These are phyloP conservation scores for Fusarium sp. DNA, from an alignment of 2,329 filamentous ascomycete species.

Conservation along the genomic window DNA sequence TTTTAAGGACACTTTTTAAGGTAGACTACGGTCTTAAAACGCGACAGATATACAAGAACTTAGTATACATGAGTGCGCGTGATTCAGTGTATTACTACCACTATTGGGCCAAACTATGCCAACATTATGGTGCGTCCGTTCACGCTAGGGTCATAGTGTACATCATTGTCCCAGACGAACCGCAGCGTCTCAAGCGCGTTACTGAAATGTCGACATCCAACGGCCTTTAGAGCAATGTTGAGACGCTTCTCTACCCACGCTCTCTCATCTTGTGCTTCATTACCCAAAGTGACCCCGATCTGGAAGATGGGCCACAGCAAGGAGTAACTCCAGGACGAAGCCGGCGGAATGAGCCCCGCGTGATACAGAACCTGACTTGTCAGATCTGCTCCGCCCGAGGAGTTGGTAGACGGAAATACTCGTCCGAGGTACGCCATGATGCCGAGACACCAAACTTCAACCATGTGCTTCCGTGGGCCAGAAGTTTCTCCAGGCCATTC, in stretches of 20 bases:
- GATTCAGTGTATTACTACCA: not conserved
- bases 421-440: not conserved
- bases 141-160: not conserved
- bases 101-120: not conserved
- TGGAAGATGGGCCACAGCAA: slow-evolving; percentile 16
- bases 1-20: no score
- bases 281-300: not conserved
- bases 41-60: no score
- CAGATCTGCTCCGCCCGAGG: not conserved
- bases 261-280: not conserved
- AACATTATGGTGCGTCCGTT: slow-evolving; percentile 10
- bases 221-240: not conserved
- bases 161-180: not conserved
- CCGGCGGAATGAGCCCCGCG: not conserved
- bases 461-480: slow-evolving; percentile 9
- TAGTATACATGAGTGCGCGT: not conserved
- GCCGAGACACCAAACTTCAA: slow-evolving; percentile 6
- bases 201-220: slow-evolving; percentile 23
- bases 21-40: no score
- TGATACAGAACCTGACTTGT: not conserved
- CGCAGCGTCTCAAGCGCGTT: slow-evolving; percentile 15
- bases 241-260: not conserved
- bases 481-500: not conserved
- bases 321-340: slow-evolving; percentile 13
- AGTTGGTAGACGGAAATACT: not conserved